A percentile compares a stretch with the other conserved stretches of the same genome.
These are phyloP conservation scores for Thinopyrum elongatum DNA, from an alignment of 176 grass and related monocot species.

Conservation along the genomic window DNA sequence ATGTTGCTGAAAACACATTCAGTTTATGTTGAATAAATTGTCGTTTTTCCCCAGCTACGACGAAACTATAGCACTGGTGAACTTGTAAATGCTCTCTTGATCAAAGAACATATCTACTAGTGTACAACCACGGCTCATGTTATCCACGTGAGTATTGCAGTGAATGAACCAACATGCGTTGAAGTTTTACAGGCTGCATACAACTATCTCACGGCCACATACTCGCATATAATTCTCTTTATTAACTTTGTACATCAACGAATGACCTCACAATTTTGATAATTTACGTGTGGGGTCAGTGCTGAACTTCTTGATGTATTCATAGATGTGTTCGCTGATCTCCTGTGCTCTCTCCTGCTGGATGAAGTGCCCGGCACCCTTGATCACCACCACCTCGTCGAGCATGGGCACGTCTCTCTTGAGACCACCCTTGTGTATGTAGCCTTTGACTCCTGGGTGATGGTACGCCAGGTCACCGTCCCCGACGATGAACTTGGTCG, in stretches of 20 bases:
- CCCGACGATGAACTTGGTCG: conserved; percentile 62
- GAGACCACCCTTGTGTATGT: conserved; percentile 53
- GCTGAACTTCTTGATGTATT: conserved; percentile 49
- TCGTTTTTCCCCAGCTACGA: background rate
- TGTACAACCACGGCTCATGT: too few relatives aligned
- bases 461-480: conserved; percentile 59
- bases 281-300: background rate
- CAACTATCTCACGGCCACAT: background rate
- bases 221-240: background rate
- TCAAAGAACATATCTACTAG: too few relatives aligned
- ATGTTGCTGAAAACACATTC: background rate
- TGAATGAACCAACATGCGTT: too few relatives aligned
- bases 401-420: conserved; percentile 58
- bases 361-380: conserved; percentile 41
- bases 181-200: background rate
- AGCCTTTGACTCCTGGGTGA: conserved; percentile 47
- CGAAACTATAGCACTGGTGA: background rate
- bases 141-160: too few relatives aligned
- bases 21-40: background rate
- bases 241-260: background rate
- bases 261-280: conserved; percentile 29
- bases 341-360: conserved; percentile 43
- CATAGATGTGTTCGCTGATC: conserved; percentile 39
- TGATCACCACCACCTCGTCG: conserved; percentile 40
- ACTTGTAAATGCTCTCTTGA: background rate